phyloP scores from a whole-genome alignment of 192 early-diverging fungal genomes.

The Coemansia sp. region DNA sequence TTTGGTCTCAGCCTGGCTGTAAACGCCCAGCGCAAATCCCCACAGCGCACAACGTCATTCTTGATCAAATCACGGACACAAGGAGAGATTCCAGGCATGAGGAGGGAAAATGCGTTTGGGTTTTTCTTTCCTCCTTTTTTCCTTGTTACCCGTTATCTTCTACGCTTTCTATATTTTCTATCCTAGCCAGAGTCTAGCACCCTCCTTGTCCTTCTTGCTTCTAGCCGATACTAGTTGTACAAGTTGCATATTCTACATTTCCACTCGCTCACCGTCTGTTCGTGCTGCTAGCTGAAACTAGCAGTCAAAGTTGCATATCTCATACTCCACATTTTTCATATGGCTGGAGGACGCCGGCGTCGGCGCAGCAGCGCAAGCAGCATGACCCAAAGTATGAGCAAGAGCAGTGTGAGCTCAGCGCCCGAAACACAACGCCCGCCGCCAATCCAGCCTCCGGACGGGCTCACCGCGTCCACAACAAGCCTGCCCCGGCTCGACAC shows the following conservation, averaged over 20 bases:
- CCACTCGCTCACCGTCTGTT: too few species aligned
- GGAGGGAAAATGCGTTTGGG: not conserved
- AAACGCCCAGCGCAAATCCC: too few species aligned
- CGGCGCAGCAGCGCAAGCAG: conserved; percentile 27
- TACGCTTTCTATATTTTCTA: not conserved
- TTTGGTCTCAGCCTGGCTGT: too few species aligned
- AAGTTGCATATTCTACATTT: too few species aligned
- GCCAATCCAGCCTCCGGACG: not conserved
- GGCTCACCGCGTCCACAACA: not conserved
- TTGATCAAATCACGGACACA: not conserved
- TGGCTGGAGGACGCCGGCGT: conserved; percentile 27
- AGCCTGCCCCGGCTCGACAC: conserved; percentile 15
- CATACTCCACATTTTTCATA: not conserved
- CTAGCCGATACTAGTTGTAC: too few species aligned
- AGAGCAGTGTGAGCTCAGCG: not conserved
- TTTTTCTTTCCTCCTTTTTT: conserved; percentile 2
- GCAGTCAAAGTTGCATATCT: too few species aligned
- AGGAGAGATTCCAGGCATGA: not conserved
- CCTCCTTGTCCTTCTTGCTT: not conserved
- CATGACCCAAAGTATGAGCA: conserved; percentile 1
- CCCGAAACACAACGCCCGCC: not conserved
- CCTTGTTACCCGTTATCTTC: not conserved
- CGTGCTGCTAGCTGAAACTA: too few species aligned
- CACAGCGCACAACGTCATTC: not conserved
- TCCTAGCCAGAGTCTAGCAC: not conserved